These are phyloP conservation scores for Cyberlindnera veronae DNA, from an alignment of 805 yeast species.

Conservation along the genomic window DNA sequence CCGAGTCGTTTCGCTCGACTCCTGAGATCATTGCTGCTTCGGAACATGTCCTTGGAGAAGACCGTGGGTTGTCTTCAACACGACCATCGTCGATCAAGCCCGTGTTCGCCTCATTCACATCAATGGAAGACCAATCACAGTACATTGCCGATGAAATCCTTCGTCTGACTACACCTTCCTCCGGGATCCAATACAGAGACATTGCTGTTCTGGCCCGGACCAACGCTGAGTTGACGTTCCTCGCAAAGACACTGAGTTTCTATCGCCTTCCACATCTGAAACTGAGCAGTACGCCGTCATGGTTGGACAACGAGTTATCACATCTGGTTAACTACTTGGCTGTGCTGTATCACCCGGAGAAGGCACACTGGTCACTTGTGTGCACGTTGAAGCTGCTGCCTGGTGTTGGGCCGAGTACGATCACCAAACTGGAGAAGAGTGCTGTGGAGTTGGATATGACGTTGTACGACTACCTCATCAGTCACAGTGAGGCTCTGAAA, in stretches of 20 bases:
- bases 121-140: conserved; percentile 36
- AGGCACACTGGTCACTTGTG: conserved; percentile 28
- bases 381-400: conserved; percentile 27
- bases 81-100: conserved; percentile 16
- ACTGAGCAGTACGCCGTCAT: conserved; percentile 44
- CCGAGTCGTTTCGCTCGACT: conserved; percentile 58
- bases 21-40: conserved; percentile 52
- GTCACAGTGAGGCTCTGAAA: conserved; percentile 10
- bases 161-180: conserved; percentile 38
- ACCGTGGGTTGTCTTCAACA: conserved; percentile 3
- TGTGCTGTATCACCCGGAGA: conserved; percentile 31
- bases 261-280: conserved; percentile 43
- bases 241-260: conserved; percentile 36
- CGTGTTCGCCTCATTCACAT: conserved; percentile 23
- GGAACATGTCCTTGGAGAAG: conserved; percentile 15
- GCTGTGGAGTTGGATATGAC: conserved; percentile 4
- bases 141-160: conserved; percentile 45
- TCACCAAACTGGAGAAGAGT: conserved; percentile 21
- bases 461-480: conserved; percentile 13
- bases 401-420: conserved; percentile 20
- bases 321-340: conserved; percentile 48
- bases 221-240: conserved; percentile 43
- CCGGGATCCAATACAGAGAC: conserved; percentile 42
- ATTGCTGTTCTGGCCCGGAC: conserved; percentile 52
- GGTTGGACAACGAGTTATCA: conserved; percentile 43